These are phyloP conservation scores for Cercospora zeae-maydis DNA, from an alignment of 2,329 filamentous ascomycete genomes.

Conservation along the genomic window DNA sequence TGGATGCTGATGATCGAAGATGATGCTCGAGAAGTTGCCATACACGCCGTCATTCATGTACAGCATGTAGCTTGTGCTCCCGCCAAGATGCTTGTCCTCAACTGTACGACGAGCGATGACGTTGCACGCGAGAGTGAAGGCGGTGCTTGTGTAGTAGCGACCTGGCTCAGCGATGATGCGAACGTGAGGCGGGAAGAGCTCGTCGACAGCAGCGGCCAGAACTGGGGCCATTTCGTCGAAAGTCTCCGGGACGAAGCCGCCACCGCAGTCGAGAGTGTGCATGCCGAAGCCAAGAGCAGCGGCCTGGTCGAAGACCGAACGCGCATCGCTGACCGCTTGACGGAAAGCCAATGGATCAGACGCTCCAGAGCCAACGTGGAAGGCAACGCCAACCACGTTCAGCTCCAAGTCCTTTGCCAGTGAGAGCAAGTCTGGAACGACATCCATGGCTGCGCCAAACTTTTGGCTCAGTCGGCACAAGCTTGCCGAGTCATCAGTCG, in stretches of 20 bases:
- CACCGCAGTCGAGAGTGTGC: conserved; percentile 88
- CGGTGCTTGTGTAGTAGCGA: conserved; percentile 89
- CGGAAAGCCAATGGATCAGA: conserved; percentile 88
- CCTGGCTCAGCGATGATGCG: conserved; percentile 94
- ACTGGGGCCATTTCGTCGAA: conserved; percentile 88
- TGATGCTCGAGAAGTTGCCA: conserved; percentile 98
- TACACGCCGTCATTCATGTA: conserved; percentile 98
- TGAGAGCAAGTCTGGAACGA: conserved; percentile 70
- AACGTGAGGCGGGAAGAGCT: conserved; percentile 79
- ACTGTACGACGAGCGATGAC: conserved; percentile 93
- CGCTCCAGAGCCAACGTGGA: conserved; percentile 95
- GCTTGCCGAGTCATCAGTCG: conserved; percentile 92
- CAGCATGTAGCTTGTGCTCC: conserved; percentile 81
- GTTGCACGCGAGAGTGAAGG: conserved; percentile 93
- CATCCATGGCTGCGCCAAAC: conserved; percentile 87
- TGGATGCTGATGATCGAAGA: conserved; percentile 96
- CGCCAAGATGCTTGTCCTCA: conserved; percentile 57
- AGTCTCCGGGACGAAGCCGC: conserved; percentile 84
- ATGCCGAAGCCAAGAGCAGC: conserved; percentile 71
- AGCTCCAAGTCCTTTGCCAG: conserved; percentile 78
- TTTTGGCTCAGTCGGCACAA: conserved; percentile 95
- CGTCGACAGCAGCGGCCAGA: conserved; percentile 74
- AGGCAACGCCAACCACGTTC: conserved; percentile 92
- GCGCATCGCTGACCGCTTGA: conserved; percentile 86
- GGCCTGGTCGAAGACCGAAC: conserved; percentile 83